phyloP scores from a whole-genome alignment of 23 red algal genomes.

The Gracilaria gracilis region DNA sequence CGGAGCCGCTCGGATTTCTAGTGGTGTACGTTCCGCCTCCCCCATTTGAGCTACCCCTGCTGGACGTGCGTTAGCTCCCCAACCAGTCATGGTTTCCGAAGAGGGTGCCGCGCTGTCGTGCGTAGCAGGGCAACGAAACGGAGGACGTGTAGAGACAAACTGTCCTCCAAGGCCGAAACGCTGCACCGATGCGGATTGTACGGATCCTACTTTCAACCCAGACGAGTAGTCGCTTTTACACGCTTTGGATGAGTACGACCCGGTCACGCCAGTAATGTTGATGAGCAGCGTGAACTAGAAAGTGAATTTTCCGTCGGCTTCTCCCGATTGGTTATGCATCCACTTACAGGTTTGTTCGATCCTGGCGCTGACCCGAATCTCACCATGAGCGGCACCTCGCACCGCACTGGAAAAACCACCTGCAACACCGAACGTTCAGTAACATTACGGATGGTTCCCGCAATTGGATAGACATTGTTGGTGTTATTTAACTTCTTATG shows the following conservation, averaged over 20 bases:
- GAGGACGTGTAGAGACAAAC: background rate
- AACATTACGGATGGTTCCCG: constrained; percentile 9
- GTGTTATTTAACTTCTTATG: background rate
- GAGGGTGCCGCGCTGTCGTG: no score
- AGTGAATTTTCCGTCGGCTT: constrained; percentile 17
- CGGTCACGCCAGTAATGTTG: background rate
- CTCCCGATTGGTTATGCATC: constrained; percentile 11
- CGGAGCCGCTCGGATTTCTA: no score
- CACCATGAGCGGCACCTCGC: background rate
- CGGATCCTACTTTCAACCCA: background rate
- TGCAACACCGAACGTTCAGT: background rate
- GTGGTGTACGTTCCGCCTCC: no score
- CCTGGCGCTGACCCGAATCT: constrained; percentile 24
- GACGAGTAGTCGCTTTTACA: background rate
- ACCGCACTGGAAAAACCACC: background rate
- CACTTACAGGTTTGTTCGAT: constrained; percentile 18
- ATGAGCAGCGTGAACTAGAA: constrained; percentile 12
- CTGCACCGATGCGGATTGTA: background rate
- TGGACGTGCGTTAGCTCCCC: no score
- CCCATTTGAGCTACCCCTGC: no score
- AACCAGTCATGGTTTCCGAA: no score
- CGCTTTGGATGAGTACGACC: background rate
- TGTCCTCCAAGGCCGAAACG: background rate
- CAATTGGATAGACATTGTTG: background rate
- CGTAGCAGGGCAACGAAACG: background rate